Evolutionary conservation across 2,329 filamentous ascomycete species (phyloP), one percentile per base, ranked within the genome.

Genomic region (Cercospora citrullina): DNA sequence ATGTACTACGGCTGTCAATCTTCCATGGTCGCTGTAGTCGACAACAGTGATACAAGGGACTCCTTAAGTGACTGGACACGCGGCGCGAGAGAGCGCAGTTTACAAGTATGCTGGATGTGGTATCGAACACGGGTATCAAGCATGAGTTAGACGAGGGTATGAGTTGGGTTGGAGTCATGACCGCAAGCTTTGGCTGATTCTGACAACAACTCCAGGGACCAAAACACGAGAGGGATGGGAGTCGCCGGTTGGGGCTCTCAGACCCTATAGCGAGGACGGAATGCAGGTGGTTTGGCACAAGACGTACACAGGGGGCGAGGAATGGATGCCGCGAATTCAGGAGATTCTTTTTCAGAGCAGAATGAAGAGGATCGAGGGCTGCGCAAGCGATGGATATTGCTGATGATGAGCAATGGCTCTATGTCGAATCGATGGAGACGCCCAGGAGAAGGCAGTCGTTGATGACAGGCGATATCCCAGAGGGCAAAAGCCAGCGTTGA

Each of bases 141-240:
- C 59, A 61, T 36, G 59, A 61, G 2, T n/a, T 42, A 12, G 31
- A 61, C 23, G 59, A 61, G 23, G 58, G 58, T 60, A 60, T 16
- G 18, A 9, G 58, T 14, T 39, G 31, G 9, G 23, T 14, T 12
- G 26, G 14, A 23, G 12, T n/a, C 30, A 3, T 42, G 31, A 5
- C 9, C 21, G 45, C 21, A 23, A 51, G 45, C 12, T 23, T 51
- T 51, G 45, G 45, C 21, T 42, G 23, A 45, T 16, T 18, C 10
- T 48, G 10, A 23, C 31, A n/a, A 16, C 18, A 21, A 42, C 5
- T 23, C 1, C 9, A 61, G 59, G 59, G 6, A 61, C 31, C 33
- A 12, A 28, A 4, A 42, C 33, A 61, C 31, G 33, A 14, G 59
- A 61, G 18, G 31, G n/a, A 12, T 60, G 58, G 58, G 36, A 60